Evolutionary conservation across 2,329 filamentous ascomycete species (phyloP).

Genomic region (Macrophomina phaseolina): DNA sequence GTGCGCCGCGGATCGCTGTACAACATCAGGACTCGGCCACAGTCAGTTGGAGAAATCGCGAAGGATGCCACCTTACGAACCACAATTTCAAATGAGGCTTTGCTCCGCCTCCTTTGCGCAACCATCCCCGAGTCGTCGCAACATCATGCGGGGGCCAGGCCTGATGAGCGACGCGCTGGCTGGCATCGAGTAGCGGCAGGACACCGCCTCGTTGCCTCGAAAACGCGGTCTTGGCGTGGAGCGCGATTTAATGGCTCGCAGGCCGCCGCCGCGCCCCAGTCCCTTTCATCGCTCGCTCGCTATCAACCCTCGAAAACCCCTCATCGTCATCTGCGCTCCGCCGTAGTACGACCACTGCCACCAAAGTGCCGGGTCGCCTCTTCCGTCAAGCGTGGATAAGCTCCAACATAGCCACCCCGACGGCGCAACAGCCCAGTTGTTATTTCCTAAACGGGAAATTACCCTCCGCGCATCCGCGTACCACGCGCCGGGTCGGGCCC

Average conservation of each 20-base stretch:
- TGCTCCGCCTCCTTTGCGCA: not conserved
- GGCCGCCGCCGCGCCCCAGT: not conserved
- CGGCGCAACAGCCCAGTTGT: not conserved
- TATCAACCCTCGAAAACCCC: not conserved
- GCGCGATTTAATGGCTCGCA: conserved; percentile 5
- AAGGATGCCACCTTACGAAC: too few relatives aligned
- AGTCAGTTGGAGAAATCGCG: not conserved
- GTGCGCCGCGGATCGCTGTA: too few relatives aligned
- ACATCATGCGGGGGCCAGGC: not conserved
- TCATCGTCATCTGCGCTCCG: not conserved
- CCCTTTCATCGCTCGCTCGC: not conserved
- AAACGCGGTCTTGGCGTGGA: not conserved
- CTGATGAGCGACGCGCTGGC: not conserved
- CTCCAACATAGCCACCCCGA: not conserved
- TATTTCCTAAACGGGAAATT: not conserved
- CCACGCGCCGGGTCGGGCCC: not conserved
- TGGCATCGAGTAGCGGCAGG: not conserved
- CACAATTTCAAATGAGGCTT: not conserved
- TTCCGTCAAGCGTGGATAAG: not conserved
- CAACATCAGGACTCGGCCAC: not conserved
- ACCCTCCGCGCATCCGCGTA: not conserved
- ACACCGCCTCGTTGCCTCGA: not conserved
- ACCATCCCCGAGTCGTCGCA: not conserved
- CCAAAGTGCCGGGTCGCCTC: not conserved
- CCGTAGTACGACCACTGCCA: too few relatives aligned